Base-by-base conservation (phyloP, 768 basidiomycete genomes). In the Russula sp. region DNA sequence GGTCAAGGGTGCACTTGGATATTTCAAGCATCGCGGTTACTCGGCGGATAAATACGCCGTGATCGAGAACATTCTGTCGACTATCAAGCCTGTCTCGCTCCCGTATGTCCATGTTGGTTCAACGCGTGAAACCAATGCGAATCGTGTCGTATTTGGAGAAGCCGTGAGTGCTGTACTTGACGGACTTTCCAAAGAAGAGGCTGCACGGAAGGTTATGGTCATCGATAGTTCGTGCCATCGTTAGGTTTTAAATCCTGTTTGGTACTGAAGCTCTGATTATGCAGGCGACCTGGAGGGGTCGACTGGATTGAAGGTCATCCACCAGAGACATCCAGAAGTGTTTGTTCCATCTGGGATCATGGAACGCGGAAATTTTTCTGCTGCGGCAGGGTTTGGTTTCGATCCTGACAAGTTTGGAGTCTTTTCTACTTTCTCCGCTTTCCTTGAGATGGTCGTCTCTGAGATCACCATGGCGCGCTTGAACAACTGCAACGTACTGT, bases 401-500 rank as follows among this genome's bases (percentile, higher is more conserved):
- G 87, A 84, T 39, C 72, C 80, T 25, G 81, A 91, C 69, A 92
- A 91, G 73, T 88, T 87, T 62, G 91, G 92, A 63, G 88, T 92
- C 59, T 91, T 91, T 77, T 90, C 90, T 29, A 93, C 92, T 5
- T 94, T 94, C 76, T 89, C 88, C 52, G 91, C 92, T 4, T 94
- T 94, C 80, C 78, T 92, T 60, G 92, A 94, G 80, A 93, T 93
- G 92, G 78, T 89, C 52, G 73, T 94, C 56, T 92, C 90, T 5
- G 92, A 94, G 73, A 76, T 93, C 55, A 94, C 92, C 11, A 94
- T 93, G 92, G 92, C 92, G n/a, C 83, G 92, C 56, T 73, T 94
- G 71, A 94, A 94, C 73, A 80, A 88, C 67, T 90, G 88, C 78
- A 94, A 93, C 70, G 85, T 93, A 9, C 81, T 94, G 22, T 86